Evolutionary conservation across 2,329 filamentous ascomycete genomes (phyloP), one percentile per base, ranked within the genome.

Genomic region (Fusarium continuum): DNA sequence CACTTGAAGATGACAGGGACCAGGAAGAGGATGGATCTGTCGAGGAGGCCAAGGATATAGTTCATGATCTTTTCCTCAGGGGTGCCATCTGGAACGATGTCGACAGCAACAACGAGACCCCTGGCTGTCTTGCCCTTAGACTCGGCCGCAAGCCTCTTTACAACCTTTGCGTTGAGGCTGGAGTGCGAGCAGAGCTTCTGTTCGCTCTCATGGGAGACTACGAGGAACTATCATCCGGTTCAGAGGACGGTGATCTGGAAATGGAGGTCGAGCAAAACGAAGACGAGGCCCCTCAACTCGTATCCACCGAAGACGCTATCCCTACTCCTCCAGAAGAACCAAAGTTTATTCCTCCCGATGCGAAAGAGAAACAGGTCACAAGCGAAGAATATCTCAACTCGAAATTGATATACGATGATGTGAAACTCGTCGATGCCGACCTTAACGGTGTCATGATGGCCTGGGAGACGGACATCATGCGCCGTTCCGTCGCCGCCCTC

Each of bases 71-170:
- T 8, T 87, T 98, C 58, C 85, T 93, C 71, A 90, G 91, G 68
- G 95, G 95, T 26, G 95, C 92, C 10, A 97, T 98, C 68, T 99
- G 95, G 95, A 99, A 99, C 78, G 93, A 97, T 74, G 81, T 98
- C 52, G 92, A 98, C 75, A 79, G 82, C 66, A 89, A 91, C 68
- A 85, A 92, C 70, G 94, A 98, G 81, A 98, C 95, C 4, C 93
- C 95, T 0, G 95, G 93, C 8, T 98, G 94, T 74, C 80, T 97
- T 36, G 95, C 95, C 8, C 82, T 83, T 55, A 80, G 87, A 22
- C 74, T 97, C 20, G 89, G 90, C 0, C 80, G 91, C 69, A 82
- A 77, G 49, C 83, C 86, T 44, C 78, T 97, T 29, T 98, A 99
- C 74, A 85, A 90, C 34, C 76, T 93, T 54, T 91, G 94, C 74